Percentiles rank a stretch among this genome's conserved stretches.
phyloP scores from a whole-genome alignment of 2,329 filamentous ascomycete genomes.

The Curvularia verruculosa region DNA sequence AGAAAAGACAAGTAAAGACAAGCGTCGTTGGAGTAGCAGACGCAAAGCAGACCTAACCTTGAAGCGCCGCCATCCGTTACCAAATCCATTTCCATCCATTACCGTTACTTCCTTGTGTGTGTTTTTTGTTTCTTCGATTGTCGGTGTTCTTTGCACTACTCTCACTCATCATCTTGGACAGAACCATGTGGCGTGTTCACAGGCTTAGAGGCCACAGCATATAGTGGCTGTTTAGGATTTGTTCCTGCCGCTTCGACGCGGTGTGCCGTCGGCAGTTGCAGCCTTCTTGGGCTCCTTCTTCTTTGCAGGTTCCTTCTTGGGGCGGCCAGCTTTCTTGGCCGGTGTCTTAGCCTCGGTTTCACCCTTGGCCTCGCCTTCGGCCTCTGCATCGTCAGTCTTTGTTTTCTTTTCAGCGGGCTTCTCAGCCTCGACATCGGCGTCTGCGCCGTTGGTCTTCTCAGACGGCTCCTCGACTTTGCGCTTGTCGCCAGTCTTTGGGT shows the following conservation, averaged over 20 bases:
- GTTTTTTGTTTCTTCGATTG: not conserved
- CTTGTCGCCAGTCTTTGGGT: slow-evolving; percentile 44
- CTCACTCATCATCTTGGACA: not conserved
- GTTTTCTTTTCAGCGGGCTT: slow-evolving; percentile 32
- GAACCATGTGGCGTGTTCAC: not conserved
- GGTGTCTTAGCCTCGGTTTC: slow-evolving; percentile 37
- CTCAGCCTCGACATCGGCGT: slow-evolving; percentile 2
- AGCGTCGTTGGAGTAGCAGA: not conserved
- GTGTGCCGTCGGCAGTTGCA: slow-evolving; percentile 56
- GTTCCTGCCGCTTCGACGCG: slow-evolving; percentile 55
- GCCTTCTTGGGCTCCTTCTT: slow-evolving; percentile 58
- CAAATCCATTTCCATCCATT: slow-evolving; percentile 7
- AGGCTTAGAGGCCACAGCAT: not conserved
- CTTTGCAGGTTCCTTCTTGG: slow-evolving; percentile 47
- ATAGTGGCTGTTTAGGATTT: slow-evolving; percentile 24
- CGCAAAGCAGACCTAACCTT: slow-evolving; percentile 3
- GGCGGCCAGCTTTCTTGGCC: slow-evolving; percentile 47
- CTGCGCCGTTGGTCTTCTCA: slow-evolving; percentile 29
- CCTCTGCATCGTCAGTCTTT: slow-evolving; percentile 34
- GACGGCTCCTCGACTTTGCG: slow-evolving; percentile 39
- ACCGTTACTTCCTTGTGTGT: not conserved
- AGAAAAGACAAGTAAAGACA: not conserved
- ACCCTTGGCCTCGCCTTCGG: slow-evolving; percentile 35
- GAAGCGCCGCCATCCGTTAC: slow-evolving; percentile 9
- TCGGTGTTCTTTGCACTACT: not conserved